These are phyloP conservation scores for Penicillium sp. DNA, from an alignment of 2,329 filamentous ascomycete species.

Conservation along the genomic window DNA sequence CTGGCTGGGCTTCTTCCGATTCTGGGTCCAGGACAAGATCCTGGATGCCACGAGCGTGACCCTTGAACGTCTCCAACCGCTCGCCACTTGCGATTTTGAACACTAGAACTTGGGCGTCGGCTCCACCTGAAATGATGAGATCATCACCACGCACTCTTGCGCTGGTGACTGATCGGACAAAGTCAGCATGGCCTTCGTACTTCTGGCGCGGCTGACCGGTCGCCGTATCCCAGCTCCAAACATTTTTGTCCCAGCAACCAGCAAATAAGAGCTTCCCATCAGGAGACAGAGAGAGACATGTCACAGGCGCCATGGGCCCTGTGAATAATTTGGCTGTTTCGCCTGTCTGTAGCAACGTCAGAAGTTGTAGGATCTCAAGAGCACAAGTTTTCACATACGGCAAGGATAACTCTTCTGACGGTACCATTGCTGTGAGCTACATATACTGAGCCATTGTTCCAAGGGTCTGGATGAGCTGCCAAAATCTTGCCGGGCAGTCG, in stretches of 20 bases:
- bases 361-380: conserved; percentile 13
- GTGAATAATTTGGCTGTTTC: conserved; percentile 55
- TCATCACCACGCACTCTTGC: conserved; percentile 59
- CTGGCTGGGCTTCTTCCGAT: conserved; percentile 39
- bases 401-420: conserved; percentile 67
- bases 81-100: conserved; percentile 70
- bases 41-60: conserved; percentile 73
- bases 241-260: conserved; percentile 88
- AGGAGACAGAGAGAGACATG: conserved; percentile 65
- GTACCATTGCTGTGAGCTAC: conserved; percentile 84
- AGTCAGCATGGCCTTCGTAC: conserved; percentile 78
- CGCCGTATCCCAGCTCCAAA: conserved; percentile 77
- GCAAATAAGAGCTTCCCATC: conserved; percentile 65
- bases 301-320: conserved; percentile 75
- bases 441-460: conserved; percentile 61
- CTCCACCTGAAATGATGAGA: conserved; percentile 67
- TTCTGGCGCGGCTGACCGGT: conserved; percentile 54
- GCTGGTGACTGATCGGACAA: conserved; percentile 76
- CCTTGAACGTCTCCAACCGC: conserved; percentile 72
- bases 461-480: conserved; percentile 65
- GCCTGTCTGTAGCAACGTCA: conserved; percentile 38
- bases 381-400: conserved; percentile 59
- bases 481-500: conserved; percentile 81
- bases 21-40: conserved; percentile 71
- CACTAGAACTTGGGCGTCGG: conserved; percentile 75